phyloP scores from a whole-genome alignment of 352 stramenopile species.

The Peronospora farinosa region DNA sequence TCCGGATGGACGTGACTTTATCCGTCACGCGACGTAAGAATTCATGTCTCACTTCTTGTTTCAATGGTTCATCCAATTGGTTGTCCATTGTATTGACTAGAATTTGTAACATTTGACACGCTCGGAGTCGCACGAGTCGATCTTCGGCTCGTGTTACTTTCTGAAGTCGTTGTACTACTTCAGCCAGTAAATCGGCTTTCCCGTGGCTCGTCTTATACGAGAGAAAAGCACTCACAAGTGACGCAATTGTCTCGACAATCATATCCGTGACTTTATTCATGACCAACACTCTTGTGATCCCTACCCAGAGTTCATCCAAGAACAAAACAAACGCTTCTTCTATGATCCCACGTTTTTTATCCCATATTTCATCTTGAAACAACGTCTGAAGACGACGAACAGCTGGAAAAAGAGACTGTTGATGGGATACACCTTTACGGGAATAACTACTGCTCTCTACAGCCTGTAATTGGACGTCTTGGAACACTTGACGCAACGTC shows the following conservation, averaged over 20 bases:
- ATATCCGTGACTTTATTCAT: constrained; percentile 35
- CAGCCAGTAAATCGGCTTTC: constrained; percentile 3
- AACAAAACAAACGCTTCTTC: constrained; percentile 60
- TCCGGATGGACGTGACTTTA: constrained; percentile 51
- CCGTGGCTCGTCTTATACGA: constrained; percentile 18
- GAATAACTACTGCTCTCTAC: constrained; percentile 45
- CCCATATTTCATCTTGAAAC: constrained; percentile 44
- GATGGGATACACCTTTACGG: constrained; percentile 24
- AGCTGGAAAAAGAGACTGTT: constrained; percentile 43
- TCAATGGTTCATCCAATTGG: constrained; percentile 31
- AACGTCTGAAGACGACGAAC: constrained; percentile 45
- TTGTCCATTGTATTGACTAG: constrained; percentile 50
- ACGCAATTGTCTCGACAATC: constrained; percentile 42
- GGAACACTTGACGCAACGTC: constrained; percentile 52
- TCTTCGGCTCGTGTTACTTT: constrained; percentile 35
- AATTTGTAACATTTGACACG: constrained; percentile 59
- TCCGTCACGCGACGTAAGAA: constrained; percentile 54
- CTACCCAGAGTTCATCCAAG: constrained; percentile 56
- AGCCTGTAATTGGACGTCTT: constrained; percentile 58
- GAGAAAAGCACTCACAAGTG: constrained; percentile 50
- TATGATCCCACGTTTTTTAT: constrained; percentile 27
- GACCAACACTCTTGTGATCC: constrained; percentile 43
- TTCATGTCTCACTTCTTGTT: constrained; percentile 30
- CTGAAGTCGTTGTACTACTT: not conserved
- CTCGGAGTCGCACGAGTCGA: constrained; percentile 44